Evolutionary conservation across 208 protist genomes (phyloP).

Genomic region (Eutreptiella sp.): DNA sequence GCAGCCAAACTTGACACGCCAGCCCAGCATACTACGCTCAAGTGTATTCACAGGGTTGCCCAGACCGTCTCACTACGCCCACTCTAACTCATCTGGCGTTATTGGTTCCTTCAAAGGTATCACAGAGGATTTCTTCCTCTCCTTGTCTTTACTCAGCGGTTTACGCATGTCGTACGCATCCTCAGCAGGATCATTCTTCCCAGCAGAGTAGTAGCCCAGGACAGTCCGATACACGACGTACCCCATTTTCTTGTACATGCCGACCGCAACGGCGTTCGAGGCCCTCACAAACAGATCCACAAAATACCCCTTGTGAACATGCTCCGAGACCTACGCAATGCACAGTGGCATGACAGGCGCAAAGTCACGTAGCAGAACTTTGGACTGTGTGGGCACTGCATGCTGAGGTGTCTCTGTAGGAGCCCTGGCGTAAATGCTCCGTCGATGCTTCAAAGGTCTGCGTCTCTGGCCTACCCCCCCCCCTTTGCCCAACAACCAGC

Average conservation of each 20-base stretch:
- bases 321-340: constrained; percentile 46
- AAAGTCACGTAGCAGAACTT: too few species aligned
- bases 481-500: too few species aligned
- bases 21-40: too few species aligned
- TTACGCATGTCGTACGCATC: constrained; percentile 95
- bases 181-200: constrained; percentile 59
- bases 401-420: too few species aligned
- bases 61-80: too few species aligned
- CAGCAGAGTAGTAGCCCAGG: constrained; percentile 67
- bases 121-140: constrained; percentile 59
- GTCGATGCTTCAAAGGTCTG: too few species aligned
- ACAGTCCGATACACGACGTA: constrained; percentile 94
- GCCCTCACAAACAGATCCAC: constrained; percentile 98
- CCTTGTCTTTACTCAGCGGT: constrained; percentile 76
- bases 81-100: constrained; percentile 71
- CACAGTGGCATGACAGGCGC: too few species aligned
- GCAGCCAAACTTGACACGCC: too few species aligned
- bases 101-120: constrained; percentile 63
- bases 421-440: too few species aligned
- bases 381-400: too few species aligned
- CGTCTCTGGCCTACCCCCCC: too few species aligned
- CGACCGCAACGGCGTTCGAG: constrained; percentile 92
- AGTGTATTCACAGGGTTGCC: too few species aligned
- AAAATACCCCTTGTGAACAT: constrained; percentile 93
- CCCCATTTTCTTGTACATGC: constrained; percentile 95